Base-by-base conservation (phyloP, 1,139 yeast genomes). In the Saccharomycopsis phalli region DNA sequence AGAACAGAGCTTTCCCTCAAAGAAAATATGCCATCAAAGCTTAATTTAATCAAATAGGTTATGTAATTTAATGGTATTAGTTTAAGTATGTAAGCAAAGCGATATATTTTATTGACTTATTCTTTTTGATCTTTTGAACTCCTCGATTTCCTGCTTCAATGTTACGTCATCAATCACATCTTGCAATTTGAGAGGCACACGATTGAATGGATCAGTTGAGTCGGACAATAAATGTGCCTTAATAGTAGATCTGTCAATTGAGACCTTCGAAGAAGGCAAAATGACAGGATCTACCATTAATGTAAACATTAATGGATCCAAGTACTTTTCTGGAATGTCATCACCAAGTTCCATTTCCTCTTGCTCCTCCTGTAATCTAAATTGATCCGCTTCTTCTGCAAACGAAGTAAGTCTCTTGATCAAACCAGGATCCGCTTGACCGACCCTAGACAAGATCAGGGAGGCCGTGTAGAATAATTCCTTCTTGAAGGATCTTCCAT, bases 21-120 rank as follows among this genome's bases (percentile, higher is more conserved):
- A 87, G 95, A 82, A 82, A 82, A 74, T 91, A 74, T 72, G 97
- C 97, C 69, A 83, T 91, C 75, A 88, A 88, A 81, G 97, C 96
- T 74, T 88, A 82, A 80, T 54, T 26, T n/a, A 11, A 8, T 26
- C 6, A 22, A 8, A 61, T 11, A 6, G 19, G 10, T 30, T 8
- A 30, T 30, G 17, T 30, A 30, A 30, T 14, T 30, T 30, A 30
- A 30, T 30, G 33, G 33, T 30, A 20, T 30, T 26, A 10, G 29
- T 26, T 26, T 26, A 26, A 4, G 8, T 10, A 6, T 26, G 29
- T 26, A 26, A 31, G 39, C 42, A 33, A 8, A 10, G 35, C 36
- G n/a, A 6, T 10, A 13, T 36, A 21, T 21, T 19, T n/a, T n/a
- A n/a, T n/a, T n/a, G n/a, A n/a, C n/a, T 21, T 8, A 4, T 56